Conservation (phyloP, 129 eudicot species). For the Mikania micrantha region DNA sequence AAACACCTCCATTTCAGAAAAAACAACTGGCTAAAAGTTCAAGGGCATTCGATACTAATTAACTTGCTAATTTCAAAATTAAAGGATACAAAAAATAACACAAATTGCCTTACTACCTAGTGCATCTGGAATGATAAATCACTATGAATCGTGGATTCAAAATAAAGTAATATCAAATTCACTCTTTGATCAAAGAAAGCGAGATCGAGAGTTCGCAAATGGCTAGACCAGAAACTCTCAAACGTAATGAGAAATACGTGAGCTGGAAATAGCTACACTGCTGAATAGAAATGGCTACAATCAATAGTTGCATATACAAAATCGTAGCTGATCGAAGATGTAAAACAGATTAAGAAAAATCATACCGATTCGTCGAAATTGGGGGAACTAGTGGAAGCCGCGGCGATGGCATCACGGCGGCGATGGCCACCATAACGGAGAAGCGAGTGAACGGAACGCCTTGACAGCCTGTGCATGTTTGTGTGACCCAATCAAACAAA, state of each 20-base stretch:
- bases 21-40: not conserved
- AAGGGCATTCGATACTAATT: not conserved
- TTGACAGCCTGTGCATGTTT: constrained; percentile 67
- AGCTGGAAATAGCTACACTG: not conserved
- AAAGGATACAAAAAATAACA: too few relatives aligned
- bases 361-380: constrained; percentile 31
- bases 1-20: not conserved
- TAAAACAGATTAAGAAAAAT: not conserved
- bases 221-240: not conserved
- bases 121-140: not conserved
- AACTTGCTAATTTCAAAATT: too few relatives aligned
- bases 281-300: not conserved
- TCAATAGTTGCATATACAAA: not conserved
- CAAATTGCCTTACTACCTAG: too few relatives aligned
- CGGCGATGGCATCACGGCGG: constrained; percentile 33
- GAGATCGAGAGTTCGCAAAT: not conserved
- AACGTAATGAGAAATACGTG: not conserved
- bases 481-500: not conserved
- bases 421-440: constrained; percentile 49
- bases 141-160: not conserved
- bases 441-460: constrained; percentile 58
- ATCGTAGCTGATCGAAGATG: not conserved
- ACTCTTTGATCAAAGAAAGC: not conserved
- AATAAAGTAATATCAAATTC: too few relatives aligned
- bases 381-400: constrained; percentile 35